Base-by-base conservation (phyloP, 2,329 filamentous ascomycete species). In the Aspergillus neoniger region DNA sequence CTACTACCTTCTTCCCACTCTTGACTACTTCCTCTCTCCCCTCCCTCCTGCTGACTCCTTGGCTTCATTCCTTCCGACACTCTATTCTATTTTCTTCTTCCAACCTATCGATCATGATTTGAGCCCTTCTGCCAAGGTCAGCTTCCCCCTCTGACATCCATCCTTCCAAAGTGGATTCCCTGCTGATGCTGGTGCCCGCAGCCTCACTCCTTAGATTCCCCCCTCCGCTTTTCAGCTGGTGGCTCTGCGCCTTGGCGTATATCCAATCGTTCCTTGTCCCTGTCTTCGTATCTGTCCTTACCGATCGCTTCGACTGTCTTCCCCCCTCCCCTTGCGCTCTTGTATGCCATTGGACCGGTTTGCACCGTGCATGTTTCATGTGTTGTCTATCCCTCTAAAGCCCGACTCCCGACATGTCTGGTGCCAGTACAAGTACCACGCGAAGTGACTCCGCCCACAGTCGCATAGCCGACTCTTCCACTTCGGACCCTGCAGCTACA, bases 371-470 rank as follows among this genome's bases (percentile, higher is more conserved):
- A 50, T 50, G 47, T 30, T 28, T 30, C 47, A 50, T 30, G 39
- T 43, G 39, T 19, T 19, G 17, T 43, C 17, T 19, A 6, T n/a
- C 14, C 41, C 47, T 50, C 23, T 30, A 17, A 15, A 36, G 32
- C 32, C 47, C n/a, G 23, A 19, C 10, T 38, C 17, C 21, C 44
- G 44, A 12, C 48, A 63, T 63, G 61, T 61, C 61, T 32, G 55
- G 48, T 21, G 38, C 53, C 23, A 58, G 55, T 17, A 51, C 47
- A 23, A 60, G 58, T 38, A 60, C 55, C 32, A 56, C 65, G 36
- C 65, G 59, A 28, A 44, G 41, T 44, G 56, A 32, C 43, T 64
- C 65, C 23, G 28, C 61, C 5, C 60, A 52, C 39, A 58, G 44
- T 41, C 52, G 10, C 43, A 38, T 41, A 25, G 30, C 17, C 4